phyloP scores from a whole-genome alignment of 768 basidiomycete species.

The Chalciporus piperatus region DNA sequence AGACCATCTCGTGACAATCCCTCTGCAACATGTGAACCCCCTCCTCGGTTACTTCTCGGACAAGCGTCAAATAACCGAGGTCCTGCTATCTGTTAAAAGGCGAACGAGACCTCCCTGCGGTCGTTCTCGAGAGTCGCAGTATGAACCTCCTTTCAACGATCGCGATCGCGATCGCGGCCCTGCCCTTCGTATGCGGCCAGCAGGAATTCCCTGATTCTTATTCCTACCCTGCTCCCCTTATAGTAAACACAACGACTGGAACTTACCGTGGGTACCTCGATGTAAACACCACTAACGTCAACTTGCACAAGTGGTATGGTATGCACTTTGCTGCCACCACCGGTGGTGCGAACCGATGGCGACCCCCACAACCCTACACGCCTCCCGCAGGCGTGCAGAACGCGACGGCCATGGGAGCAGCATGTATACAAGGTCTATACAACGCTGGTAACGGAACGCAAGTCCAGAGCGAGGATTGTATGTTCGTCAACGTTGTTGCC shows the following conservation, averaged over 20 bases:
- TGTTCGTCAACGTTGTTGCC: not conserved
- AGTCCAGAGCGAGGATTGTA: not conserved
- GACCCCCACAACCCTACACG: slow-evolving; percentile 13
- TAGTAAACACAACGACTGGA: slow-evolving; percentile 4
- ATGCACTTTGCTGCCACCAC: not conserved
- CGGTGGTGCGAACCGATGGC: slow-evolving; percentile 3
- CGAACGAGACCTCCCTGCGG: not conserved
- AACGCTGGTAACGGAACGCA: slow-evolving; percentile 2
- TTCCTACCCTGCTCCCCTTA: not conserved
- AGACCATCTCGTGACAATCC: slow-evolving; percentile 1
- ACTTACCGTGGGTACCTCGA: slow-evolving; percentile 2
- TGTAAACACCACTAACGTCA: not conserved
- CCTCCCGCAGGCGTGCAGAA: slow-evolving; percentile 11
- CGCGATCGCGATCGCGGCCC: not conserved
- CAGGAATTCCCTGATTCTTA: not conserved
- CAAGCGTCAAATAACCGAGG: not conserved
- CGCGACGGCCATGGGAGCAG: not conserved
- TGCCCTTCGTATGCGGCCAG: not conserved
- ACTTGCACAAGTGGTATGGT: slow-evolving; percentile 1
- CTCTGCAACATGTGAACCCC: not conserved
- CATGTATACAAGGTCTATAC: slow-evolving; percentile 5
- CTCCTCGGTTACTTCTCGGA: not conserved
- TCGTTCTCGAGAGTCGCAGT: not conserved
- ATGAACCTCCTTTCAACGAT: not conserved
- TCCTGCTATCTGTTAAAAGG: not conserved